Conservation (phyloP, 352 stramenopile species). For the Pilasporangium apinafurcum region DNA sequence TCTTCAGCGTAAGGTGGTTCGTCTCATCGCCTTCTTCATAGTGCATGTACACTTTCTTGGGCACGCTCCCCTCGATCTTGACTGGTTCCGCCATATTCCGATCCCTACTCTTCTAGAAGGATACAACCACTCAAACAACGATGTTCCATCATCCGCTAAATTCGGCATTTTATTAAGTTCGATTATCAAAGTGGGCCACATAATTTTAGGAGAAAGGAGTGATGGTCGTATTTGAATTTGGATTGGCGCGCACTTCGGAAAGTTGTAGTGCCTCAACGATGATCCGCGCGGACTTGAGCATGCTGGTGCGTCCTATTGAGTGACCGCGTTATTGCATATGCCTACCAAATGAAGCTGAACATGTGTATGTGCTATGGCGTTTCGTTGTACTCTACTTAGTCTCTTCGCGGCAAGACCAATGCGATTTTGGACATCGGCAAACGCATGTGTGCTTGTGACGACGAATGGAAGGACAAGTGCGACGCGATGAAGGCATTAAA, state of each 20-base stretch:
- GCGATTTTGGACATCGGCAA: slow-evolving; percentile 37
- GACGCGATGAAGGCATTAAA: slow-evolving; percentile 37
- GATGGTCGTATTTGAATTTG: too few species aligned
- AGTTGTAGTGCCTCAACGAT: too few species aligned
- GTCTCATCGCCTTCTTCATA: slow-evolving; percentile 66
- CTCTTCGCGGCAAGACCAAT: slow-evolving; percentile 44
- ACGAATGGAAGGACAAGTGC: slow-evolving; percentile 60
- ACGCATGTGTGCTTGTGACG: slow-evolving; percentile 38
- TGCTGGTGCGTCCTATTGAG: slow-evolving; percentile 40
- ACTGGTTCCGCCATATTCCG: slow-evolving; percentile 23
- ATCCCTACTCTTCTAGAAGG: not conserved
- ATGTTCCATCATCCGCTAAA: too few species aligned
- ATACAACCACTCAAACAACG: too few species aligned
- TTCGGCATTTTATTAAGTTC: too few species aligned
- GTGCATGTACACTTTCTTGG: slow-evolving; percentile 89
- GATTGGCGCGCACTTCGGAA: too few species aligned
- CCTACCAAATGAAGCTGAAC: too few species aligned
- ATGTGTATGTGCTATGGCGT: not conserved
- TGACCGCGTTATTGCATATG: too few species aligned
- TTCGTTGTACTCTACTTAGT: slow-evolving; percentile 12
- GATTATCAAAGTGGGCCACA: too few species aligned
- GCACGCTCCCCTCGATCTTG: slow-evolving; percentile 70
- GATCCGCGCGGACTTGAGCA: slow-evolving; percentile 34
- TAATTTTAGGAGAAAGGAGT: too few species aligned
- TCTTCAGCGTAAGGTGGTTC: slow-evolving; percentile 77